Base-by-base conservation (phyloP, 2,329 filamentous ascomycete species). In the Zarea fungicola region DNA sequence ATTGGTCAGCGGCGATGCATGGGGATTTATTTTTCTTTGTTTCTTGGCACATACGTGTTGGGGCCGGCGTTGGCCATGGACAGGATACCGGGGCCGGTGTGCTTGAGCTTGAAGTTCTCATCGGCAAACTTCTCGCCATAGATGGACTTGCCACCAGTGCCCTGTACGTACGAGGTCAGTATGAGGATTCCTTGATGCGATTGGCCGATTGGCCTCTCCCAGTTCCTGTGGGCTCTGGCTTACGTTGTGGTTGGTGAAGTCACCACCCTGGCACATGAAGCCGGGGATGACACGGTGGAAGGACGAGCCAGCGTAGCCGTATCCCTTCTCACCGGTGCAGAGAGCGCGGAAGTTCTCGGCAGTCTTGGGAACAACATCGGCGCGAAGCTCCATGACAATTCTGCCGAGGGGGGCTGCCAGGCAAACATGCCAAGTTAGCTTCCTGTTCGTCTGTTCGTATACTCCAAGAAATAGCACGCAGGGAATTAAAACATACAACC, bases 51-150 rank as follows among this genome's bases (percentile, higher is more conserved):
- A 32, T 53, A 56, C 54, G 54, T 56, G 53, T 56, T 56, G 36
- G 54, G 47, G 18, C 54, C 54, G 23, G 54, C 54, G 51, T 56
- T 56, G 44, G 54, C 54, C 54, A 56, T 56, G 43, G 54, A 56
- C 19, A 56, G 53, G 41, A 53, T 42, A 49, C 54, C 54, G 36
- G 54, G 51, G 23, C 51, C 45, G 34, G 51, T 54, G 49, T 56
- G 54, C 51, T 54, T 56, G 13, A 56, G 49, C 5, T 31, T 19
- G 34, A 56, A 56, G 54, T 56, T 56, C 43, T 56, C 54, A 22
- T 56, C 54, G 37, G 49, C 29, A 10, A 56, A 56, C 32, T 47
- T 56, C 10, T 56, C 51, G 37, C 54, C 54, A 35, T 56, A 56
- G 47, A 56, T 56, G 51, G 54, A 56, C 23, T 52, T 49, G 53